Percentiles rank a stretch among this genome's conserved stretches.
These are phyloP conservation scores for Leishmania arabica DNA, from an alignment of 208 protist species.

Conservation along the genomic window DNA sequence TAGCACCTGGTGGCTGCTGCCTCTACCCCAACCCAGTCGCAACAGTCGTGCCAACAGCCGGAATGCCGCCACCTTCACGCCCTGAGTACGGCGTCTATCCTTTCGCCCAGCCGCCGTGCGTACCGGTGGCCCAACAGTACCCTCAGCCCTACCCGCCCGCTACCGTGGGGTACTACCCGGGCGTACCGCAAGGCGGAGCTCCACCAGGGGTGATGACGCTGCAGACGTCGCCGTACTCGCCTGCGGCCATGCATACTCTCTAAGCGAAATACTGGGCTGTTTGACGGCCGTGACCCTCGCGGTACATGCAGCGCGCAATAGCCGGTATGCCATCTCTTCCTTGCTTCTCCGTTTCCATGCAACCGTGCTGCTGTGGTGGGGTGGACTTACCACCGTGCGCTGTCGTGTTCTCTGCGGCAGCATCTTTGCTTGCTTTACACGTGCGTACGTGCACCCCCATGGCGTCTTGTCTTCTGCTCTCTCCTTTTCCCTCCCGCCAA, in stretches of 20 bases:
- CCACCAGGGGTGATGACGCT: neutral
- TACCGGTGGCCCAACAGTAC: neutral
- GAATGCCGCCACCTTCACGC: neutral
- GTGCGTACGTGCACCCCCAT: neutral
- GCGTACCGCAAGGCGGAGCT: neutral
- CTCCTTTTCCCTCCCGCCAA: neutral
- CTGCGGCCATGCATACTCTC: conserved; percentile 17
- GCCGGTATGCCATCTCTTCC: neutral
- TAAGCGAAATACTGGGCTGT: neutral
- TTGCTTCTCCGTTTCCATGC: neutral
- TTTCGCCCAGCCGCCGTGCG: neutral
- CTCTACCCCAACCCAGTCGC: neutral
- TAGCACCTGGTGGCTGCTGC: neutral
- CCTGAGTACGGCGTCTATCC: neutral
- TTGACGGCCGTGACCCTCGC: neutral
- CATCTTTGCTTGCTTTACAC: neutral
- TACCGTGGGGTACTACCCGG: conserved; percentile 7
- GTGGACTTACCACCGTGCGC: neutral
- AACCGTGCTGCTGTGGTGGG: neutral
- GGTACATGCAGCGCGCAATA: neutral
- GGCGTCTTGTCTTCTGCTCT: neutral
- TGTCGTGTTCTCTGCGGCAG: neutral
- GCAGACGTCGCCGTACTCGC: conserved; percentile 15
- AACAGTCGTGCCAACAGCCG: neutral
- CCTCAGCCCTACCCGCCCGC: neutral